These are phyloP conservation scores for Trypanosoma brucei DNA, from an alignment of 208 protist species.

Conservation along the genomic window DNA sequence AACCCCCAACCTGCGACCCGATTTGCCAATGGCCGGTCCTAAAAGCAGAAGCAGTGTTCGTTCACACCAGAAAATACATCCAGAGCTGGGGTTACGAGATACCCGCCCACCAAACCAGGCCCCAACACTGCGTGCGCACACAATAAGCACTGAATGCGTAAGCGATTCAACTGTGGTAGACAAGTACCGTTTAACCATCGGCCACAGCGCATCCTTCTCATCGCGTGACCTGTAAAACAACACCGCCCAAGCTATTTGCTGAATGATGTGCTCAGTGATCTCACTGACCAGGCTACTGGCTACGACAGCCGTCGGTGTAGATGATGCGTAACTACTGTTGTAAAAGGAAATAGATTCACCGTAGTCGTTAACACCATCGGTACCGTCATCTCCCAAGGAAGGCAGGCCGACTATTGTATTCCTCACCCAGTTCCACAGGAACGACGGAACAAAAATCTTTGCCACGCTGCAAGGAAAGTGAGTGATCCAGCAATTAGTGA, in stretches of 20 bases:
- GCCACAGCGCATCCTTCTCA: constrained; percentile 43
- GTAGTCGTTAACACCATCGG: constrained; percentile 11
- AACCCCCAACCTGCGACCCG: neutral
- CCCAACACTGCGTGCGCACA: constrained; percentile 29
- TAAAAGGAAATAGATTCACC: constrained; percentile 45
- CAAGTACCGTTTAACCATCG: constrained; percentile 48
- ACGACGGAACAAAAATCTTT: constrained; percentile 26
- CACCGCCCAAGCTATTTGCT: constrained; percentile 36
- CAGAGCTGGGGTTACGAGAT: constrained; percentile 28
- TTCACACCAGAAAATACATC: constrained; percentile 56
- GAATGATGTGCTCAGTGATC: constrained; percentile 29
- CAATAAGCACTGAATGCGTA: constrained; percentile 28
- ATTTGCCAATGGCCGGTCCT: constrained; percentile 23
- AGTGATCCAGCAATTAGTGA: constrained; percentile 45
- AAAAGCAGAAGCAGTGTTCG: constrained; percentile 23
- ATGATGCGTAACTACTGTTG: constrained; percentile 30
- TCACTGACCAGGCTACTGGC: constrained; percentile 42
- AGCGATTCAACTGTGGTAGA: constrained; percentile 11
- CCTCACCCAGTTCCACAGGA: constrained; percentile 18
- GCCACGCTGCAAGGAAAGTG: constrained; percentile 25
- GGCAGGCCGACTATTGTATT: constrained; percentile 14
- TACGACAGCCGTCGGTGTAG: constrained; percentile 35
- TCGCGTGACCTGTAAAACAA: constrained; percentile 26
- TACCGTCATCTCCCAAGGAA: constrained; percentile 1
- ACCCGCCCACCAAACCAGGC: constrained; percentile 24